A percentile compares a stretch with the other conserved stretches of the same genome.
Evolutionary conservation across 1,284 basidiomycete genomes (phyloP).

Genomic region (Meira nashicola): DNA sequence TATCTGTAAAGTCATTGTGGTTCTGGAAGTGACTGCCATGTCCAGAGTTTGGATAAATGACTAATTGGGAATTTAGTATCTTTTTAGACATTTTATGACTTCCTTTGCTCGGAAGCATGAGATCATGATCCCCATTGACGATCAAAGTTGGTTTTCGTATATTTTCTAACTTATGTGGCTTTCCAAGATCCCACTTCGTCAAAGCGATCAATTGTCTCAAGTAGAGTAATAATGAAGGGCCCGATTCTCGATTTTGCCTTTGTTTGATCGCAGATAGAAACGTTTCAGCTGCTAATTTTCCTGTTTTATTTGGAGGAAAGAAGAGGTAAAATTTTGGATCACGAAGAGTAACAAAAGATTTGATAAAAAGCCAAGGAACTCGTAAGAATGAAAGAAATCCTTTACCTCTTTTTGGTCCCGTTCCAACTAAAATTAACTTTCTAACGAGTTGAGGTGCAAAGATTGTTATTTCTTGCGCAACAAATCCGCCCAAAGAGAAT

Average conservation of each 20-base stretch:
- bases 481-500: slow-evolving; percentile 1
- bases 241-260: background rate
- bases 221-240: background rate
- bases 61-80: background rate
- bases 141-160: background rate
- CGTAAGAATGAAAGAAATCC: no score
- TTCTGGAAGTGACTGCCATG: background rate
- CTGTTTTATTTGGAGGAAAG: background rate
- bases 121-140: slow-evolving; percentile 1
- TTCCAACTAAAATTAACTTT: background rate
- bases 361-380: background rate
- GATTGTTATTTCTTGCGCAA: slow-evolving; percentile 1
- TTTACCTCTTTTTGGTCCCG: background rate
- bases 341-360: background rate
- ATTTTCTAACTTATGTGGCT: background rate
- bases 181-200: background rate
- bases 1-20: background rate
- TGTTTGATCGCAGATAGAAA: background rate
- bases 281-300: background rate
- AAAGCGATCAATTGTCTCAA: background rate
- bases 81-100: background rate
- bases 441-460: background rate
- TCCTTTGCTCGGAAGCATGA: background rate
- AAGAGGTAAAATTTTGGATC: slow-evolving; percentile 5
- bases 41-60: slow-evolving; percentile 4